Evolutionary conservation across 495 filamentous ascomycete species (phyloP), one percentile per base, ranked within the genome.

Genomic region (Bathelium albidoporum): DNA sequence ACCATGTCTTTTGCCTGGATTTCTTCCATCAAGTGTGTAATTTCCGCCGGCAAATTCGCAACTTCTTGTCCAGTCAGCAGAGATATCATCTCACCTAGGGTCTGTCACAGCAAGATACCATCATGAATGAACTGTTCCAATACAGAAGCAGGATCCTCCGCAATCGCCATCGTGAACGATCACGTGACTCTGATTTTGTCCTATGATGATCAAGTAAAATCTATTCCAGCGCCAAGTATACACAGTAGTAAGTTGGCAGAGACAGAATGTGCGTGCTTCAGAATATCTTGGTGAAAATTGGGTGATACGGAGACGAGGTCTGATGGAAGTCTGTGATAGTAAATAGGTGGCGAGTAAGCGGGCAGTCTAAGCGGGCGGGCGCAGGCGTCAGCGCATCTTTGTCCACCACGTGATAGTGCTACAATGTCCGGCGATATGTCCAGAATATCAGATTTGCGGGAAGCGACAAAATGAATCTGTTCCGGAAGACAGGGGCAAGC

Each of bases 91-190:
- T 1, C 32, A 28, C 36, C 22, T 41, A 9, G 7, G 12, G 10
- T 34, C 31, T 18, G 59, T 11, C 58, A 20, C 5, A 68, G 61
- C 18, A 58, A 69, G 66, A 60, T 69, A 83, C 82, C 83, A 80
- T 90, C 87, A 75, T 95, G 89, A 60, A 92, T 85, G 75, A 93
- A 98, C 69, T 95, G 88, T 69, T 97, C 94, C 58, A 98, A 83
- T 62, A 98, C 89, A 59, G 90, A 81, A 34, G 90, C 89, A 66
- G 91, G 86, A 77, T 98, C 94, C 73, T 90, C 87, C 34, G 74
- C 69, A 62, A 74, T 70, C 10, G 69, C 73, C 72, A 78, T 73
- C 20, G 32, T 68, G 60, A 66, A 16, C 10, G 11, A 55, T 55
- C 49, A 55, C 49, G 24, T 55, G 49, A 26, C 24, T 29, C 9